Evolutionary conservation across 2,329 filamentous ascomycete genomes (phyloP).

Genomic region (Xylariaceae sp.): DNA sequence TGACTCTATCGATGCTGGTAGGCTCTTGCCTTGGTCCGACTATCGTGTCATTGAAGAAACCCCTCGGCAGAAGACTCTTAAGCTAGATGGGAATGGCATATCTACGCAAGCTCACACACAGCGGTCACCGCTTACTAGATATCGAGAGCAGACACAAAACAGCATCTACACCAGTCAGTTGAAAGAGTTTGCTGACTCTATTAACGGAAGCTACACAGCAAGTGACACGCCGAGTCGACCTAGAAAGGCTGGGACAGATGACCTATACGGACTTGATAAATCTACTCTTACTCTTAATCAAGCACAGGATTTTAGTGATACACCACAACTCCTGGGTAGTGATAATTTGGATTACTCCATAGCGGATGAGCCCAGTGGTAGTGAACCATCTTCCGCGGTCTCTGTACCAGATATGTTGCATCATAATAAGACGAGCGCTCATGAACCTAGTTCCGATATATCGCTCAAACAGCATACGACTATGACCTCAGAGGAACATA

Average conservation of each 20-base stretch:
- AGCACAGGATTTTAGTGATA: not conserved
- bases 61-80: slow-evolving; percentile 78
- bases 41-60: slow-evolving; percentile 89
- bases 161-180: slow-evolving; percentile 85
- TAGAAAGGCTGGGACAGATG: slow-evolving; percentile 1
- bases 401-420: not conserved
- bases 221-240: slow-evolving; percentile 27
- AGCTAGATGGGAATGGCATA: slow-evolving; percentile 65
- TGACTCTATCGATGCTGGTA: slow-evolving; percentile 83
- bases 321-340: not conserved
- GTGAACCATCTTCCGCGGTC: not conserved
- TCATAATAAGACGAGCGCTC: slow-evolving; percentile 7
- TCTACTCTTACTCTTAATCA: not conserved
- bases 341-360: not conserved
- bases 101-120: slow-evolving; percentile 68
- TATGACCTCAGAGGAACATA: slow-evolving; percentile 91
- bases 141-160: slow-evolving; percentile 78
- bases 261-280: not conserved
- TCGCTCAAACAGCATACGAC: slow-evolving; percentile 33
- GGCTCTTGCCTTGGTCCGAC: slow-evolving; percentile 81
- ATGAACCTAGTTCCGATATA: slow-evolving; percentile 9
- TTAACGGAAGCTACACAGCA: slow-evolving; percentile 27
- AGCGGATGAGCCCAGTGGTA: not conserved
- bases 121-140: slow-evolving; percentile 58
- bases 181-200: slow-evolving; percentile 43